These are phyloP conservation scores for Fonsecaea nubica DNA, from an alignment of 2,329 filamentous ascomycete species.

Conservation along the genomic window DNA sequence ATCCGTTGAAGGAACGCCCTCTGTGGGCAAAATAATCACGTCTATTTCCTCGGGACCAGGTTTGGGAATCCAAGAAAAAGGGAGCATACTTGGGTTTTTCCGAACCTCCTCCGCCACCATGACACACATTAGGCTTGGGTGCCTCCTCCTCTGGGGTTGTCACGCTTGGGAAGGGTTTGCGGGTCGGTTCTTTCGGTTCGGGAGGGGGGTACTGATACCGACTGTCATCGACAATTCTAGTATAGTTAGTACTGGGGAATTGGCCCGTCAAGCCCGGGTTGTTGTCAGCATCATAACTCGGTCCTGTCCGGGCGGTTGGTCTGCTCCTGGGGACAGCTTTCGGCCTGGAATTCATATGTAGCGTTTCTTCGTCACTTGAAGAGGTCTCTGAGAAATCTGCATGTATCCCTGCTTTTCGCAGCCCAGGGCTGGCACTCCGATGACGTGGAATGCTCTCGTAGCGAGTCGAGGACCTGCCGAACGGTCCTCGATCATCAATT, in stretches of 20 bases:
- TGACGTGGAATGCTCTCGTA: slow-evolving; percentile 47
- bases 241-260: slow-evolving; percentile 40
- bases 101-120: slow-evolving; percentile 21
- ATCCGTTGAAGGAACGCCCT: slow-evolving; percentile 31
- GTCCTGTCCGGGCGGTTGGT: slow-evolving; percentile 22
- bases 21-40: slow-evolving; percentile 12
- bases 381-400: slow-evolving; percentile 37
- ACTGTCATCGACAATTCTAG: slow-evolving; percentile 34
- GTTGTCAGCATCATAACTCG: slow-evolving; percentile 20
- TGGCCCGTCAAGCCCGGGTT: slow-evolving; percentile 37
- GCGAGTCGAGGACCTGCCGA: slow-evolving; percentile 47
- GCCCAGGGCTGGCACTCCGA: slow-evolving; percentile 54
- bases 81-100: slow-evolving; percentile 37
- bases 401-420: slow-evolving; percentile 37
- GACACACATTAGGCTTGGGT: slow-evolving; percentile 12
- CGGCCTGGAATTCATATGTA: slow-evolving; percentile 42
- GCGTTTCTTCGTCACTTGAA: slow-evolving; percentile 41
- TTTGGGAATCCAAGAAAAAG: slow-evolving; percentile 18
- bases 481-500: slow-evolving; percentile 43
- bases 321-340: slow-evolving; percentile 44
- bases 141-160: slow-evolving; percentile 28
- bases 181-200: slow-evolving; percentile 30
- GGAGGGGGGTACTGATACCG: slow-evolving; percentile 38
- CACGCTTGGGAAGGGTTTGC: slow-evolving; percentile 34
- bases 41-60: slow-evolving; percentile 22